These are phyloP conservation scores for Jackrogersella minutella DNA, from an alignment of 495 filamentous ascomycete species.

Conservation along the genomic window DNA sequence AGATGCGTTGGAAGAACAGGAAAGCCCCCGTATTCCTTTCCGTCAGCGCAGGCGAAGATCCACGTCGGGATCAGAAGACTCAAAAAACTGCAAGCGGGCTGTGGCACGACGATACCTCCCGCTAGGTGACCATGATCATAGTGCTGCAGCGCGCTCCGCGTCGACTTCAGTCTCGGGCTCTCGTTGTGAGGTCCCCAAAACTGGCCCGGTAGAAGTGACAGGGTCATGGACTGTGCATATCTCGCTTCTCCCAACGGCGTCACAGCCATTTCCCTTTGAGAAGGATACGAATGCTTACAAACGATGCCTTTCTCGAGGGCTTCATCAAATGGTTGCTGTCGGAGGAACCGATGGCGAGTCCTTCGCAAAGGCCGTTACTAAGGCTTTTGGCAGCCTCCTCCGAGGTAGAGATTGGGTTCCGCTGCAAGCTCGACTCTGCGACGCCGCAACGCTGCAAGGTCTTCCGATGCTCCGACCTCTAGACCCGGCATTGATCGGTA, in stretches of 20 bases:
- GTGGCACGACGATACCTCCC: constrained; percentile 17
- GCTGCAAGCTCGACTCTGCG: constrained; percentile 63
- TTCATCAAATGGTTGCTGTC: constrained; percentile 61
- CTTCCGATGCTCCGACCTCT: constrained; percentile 64
- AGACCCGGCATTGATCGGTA: constrained; percentile 48
- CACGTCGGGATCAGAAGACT: constrained; percentile 43
- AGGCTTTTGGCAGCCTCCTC: constrained; percentile 59
- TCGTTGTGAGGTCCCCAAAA: constrained; percentile 2
- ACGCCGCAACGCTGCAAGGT: constrained; percentile 60
- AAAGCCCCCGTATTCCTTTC: constrained; percentile 28
- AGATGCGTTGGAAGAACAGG: constrained; percentile 53
- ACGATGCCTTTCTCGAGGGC: constrained; percentile 63
- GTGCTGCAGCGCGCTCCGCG: constrained; percentile 18
- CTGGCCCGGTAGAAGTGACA: constrained; percentile 22
- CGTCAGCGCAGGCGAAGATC: constrained; percentile 39
- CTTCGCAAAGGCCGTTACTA: constrained; percentile 55
- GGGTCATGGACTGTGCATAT: constrained; percentile 64
- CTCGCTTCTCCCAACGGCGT: constrained; percentile 60
- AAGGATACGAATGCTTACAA: constrained; percentile 66
- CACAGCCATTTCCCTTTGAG: constrained; percentile 65
- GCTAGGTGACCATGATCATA: background rate
- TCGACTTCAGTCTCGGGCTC: constrained; percentile 18
- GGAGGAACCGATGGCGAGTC: constrained; percentile 56
- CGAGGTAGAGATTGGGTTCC: constrained; percentile 61
- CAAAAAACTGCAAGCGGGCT: constrained; percentile 31